A percentile compares a stretch with the other conserved stretches of the same genome.
Conservation (phyloP, 2,329 filamentous ascomycete species). For the Albifimbria verrucaria region DNA sequence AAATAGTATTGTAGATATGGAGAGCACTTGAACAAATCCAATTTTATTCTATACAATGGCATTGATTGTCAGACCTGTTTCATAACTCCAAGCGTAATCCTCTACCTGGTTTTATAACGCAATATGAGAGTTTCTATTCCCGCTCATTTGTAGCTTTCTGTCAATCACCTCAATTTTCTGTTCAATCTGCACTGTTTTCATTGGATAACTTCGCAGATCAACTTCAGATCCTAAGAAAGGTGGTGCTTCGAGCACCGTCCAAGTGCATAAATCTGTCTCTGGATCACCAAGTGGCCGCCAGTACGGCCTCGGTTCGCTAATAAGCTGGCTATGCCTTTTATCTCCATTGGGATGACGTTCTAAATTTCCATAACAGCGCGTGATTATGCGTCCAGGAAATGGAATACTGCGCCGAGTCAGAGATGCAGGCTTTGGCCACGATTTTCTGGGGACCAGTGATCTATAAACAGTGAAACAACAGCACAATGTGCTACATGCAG, state of each 20-base stretch:
- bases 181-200: not conserved
- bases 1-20: too few relatives aligned
- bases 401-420: not conserved
- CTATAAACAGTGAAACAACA: not conserved
- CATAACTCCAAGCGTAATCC: too few relatives aligned
- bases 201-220: not conserved
- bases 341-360: not conserved
- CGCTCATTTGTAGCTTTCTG: not conserved
- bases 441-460: not conserved
- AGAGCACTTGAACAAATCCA: too few relatives aligned
- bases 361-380: not conserved
- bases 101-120: too few relatives aligned
- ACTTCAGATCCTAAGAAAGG: not conserved
- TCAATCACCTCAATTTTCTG: not conserved
- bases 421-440: not conserved
- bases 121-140: not conserved
- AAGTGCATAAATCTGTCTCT: not conserved
- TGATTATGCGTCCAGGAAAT: not conserved
- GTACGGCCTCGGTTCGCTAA: too few relatives aligned
- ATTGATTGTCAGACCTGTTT: too few relatives aligned
- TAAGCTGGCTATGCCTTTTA: too few relatives aligned
- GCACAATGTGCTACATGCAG: not conserved
- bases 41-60: too few relatives aligned
- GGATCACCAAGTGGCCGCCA: not conserved
- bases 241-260: not conserved